These are phyloP conservation scores for Iodosphaeria phyllophila DNA, from an alignment of 2,329 filamentous ascomycete genomes.

Conservation along the genomic window DNA sequence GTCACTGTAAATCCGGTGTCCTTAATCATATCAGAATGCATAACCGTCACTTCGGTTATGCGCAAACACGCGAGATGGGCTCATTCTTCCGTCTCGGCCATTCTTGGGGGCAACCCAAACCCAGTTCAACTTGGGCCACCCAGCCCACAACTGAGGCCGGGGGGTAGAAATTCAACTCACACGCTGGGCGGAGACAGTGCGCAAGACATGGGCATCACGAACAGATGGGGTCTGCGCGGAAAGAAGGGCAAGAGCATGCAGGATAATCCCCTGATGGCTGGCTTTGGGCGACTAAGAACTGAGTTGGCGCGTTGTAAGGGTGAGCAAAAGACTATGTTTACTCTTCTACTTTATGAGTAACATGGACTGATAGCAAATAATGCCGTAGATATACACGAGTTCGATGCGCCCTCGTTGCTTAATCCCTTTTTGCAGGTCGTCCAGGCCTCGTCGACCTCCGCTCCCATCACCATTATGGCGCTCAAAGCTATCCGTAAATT, in stretches of 20 bases:
- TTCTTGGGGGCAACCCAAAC: slow-evolving; percentile 60
- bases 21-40: slow-evolving; percentile 94
- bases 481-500: slow-evolving; percentile 92
- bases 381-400: slow-evolving; percentile 55
- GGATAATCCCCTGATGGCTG: slow-evolving; percentile 90
- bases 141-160: slow-evolving; percentile 19
- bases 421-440: slow-evolving; percentile 95
- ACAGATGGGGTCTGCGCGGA: slow-evolving; percentile 81
- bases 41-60: slow-evolving; percentile 94
- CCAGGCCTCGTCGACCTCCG: slow-evolving; percentile 86
- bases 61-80: slow-evolving; percentile 94
- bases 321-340: slow-evolving; percentile 15
- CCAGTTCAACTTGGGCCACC: slow-evolving; percentile 32
- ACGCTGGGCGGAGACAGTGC: slow-evolving; percentile 18
- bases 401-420: slow-evolving; percentile 77
- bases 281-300: slow-evolving; percentile 74
- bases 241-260: slow-evolving; percentile 96
- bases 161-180: slow-evolving; percentile 21
- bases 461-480: slow-evolving; percentile 87
- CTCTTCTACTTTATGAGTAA: not conserved
- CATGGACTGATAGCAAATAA: slow-evolving; percentile 9
- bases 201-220: slow-evolving; percentile 44
- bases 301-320: slow-evolving; percentile 76
- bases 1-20: slow-evolving; percentile 83
- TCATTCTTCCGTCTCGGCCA: slow-evolving; percentile 89